Percentiles rank a stretch among this genome's conserved stretches.
Conservation (phyloP, 371 early-diverging fungal genomes). For the Saksenaea vasiformis region DNA sequence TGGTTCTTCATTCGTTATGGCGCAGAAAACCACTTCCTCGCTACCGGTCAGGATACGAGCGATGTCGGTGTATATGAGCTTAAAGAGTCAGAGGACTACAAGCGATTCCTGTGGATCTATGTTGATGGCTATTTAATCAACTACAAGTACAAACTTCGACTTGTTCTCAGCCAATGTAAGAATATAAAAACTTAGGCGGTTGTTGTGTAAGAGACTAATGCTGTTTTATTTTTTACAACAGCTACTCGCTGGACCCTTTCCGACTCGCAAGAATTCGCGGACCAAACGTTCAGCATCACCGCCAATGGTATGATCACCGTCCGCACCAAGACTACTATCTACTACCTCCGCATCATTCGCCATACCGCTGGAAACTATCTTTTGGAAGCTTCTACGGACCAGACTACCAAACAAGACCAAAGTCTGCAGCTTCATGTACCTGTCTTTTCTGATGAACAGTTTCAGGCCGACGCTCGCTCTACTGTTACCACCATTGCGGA, state of each 20-base stretch:
- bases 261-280: slow-evolving; percentile 25
- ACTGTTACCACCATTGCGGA: slow-evolving; percentile 17
- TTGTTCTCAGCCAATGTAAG: slow-evolving; percentile 9
- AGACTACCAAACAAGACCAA: slow-evolving; percentile 7
- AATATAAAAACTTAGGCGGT: no score
- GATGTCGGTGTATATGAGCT: slow-evolving; percentile 40
- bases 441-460: slow-evolving; percentile 31
- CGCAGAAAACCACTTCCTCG: slow-evolving; percentile 35
- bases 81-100: slow-evolving; percentile 29
- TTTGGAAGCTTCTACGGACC: slow-evolving; percentile 17
- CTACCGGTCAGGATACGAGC: slow-evolving; percentile 23
- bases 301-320: slow-evolving; percentile 32
- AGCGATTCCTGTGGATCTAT: slow-evolving; percentile 55
- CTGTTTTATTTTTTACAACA: slow-evolving; percentile 9
- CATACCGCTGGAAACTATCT: slow-evolving; percentile 15
- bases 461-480: slow-evolving; percentile 16
- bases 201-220: no score
- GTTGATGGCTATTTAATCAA: slow-evolving; percentile 57
- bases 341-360: slow-evolving; percentile 38
- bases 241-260: slow-evolving; percentile 42
- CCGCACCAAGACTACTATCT: slow-evolving; percentile 28
- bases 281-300: slow-evolving; percentile 37
- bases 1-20: slow-evolving; percentile 52
- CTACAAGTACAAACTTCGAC: slow-evolving; percentile 48
- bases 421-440: slow-evolving; percentile 36